Percentiles rank a stretch among this genome's conserved stretches.
Evolutionary conservation across 495 filamentous ascomycete species (phyloP).

Genomic region (Aspergillus indologenus): DNA sequence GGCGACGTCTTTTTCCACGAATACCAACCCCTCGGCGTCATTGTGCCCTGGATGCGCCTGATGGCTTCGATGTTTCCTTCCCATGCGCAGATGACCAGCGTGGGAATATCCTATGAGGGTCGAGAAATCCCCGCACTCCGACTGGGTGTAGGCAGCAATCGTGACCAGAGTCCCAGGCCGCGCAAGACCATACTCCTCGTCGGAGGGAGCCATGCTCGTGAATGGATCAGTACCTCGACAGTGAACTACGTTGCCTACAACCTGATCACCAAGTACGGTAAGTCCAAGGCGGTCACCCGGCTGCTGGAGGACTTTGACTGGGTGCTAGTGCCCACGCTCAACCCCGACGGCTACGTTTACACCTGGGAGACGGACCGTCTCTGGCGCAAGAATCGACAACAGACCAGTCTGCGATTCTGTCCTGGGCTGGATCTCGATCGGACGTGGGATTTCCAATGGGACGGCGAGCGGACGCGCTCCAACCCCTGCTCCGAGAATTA

Average conservation of each 20-base stretch:
- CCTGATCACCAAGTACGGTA: slow-evolving; percentile 78
- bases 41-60: slow-evolving; percentile 83
- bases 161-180: slow-evolving; percentile 36
- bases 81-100: slow-evolving; percentile 66
- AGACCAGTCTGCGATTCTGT: slow-evolving; percentile 78
- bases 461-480: slow-evolving; percentile 57
- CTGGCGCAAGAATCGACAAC: slow-evolving; percentile 94
- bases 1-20: slow-evolving; percentile 80
- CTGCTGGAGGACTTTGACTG: slow-evolving; percentile 81
- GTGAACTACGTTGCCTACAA: slow-evolving; percentile 89
- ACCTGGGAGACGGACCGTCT: slow-evolving; percentile 88
- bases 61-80: slow-evolving; percentile 84
- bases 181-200: slow-evolving; percentile 79
- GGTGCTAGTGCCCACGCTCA: slow-evolving; percentile 84
- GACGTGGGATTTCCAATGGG: slow-evolving; percentile 81
- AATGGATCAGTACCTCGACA: slow-evolving; percentile 93
- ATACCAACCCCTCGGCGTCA: slow-evolving; percentile 78
- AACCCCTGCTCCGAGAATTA: slow-evolving; percentile 95
- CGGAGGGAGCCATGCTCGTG: slow-evolving; percentile 84
- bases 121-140: slow-evolving; percentile 79
- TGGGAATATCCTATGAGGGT: slow-evolving; percentile 81
- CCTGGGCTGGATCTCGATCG: slow-evolving; percentile 87
- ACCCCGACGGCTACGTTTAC: slow-evolving; percentile 92
- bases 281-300: slow-evolving; percentile 61
- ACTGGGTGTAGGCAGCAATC: slow-evolving; percentile 60